Base-by-base conservation (phyloP, 2,329 filamentous ascomycete genomes). In the Sodiomyces alkalinus region DNA sequence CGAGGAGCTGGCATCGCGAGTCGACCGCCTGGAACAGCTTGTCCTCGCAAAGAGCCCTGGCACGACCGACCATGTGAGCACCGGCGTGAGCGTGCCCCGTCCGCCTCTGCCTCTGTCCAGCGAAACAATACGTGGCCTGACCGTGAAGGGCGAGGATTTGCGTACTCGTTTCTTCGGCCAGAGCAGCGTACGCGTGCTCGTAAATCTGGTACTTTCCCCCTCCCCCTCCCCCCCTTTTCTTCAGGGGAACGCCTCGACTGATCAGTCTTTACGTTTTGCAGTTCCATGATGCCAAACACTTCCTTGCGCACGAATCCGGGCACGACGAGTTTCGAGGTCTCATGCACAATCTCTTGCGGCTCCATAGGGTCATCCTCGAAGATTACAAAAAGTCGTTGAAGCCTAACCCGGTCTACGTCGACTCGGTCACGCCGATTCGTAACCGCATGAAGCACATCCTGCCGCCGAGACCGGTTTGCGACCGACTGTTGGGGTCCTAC, bases 391-490 rank as follows among this genome's bases (percentile, higher is more conserved):
- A 58, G 37, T 55, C 53, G 0, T 45, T 66, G 22, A 47, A 58
- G 5, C 64, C 66, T 1, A 68, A 70, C 24, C 53, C 62, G 3
- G 64, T 70, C 18, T 70, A 62, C 38, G 64, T 68, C 17, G 63
- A 70, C 39, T 69, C 64, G n/a, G 63, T 68, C 51, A 63, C 66
- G 42, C 64, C 66, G 0, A 55, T 70, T 3, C 58, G 60, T 32
- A 67, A 67, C 42, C 62, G 66, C 26, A 71, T 71, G 66, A 56
- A 54, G 17, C 64, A 70, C 32, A 65, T 70, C 10, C 40, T 70
- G 12, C 27, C 27, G 13, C 17, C 17, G 4, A 62, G 56, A 40
- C 33, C 47, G 1, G 56, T 64, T 7, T 71, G 66, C 44, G 64
- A 68, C 38, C 53, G 57, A 10, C 52, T 70, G 4, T 39, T 70